phyloP scores from a whole-genome alignment of 495 filamentous ascomycete genomes.

The Parathielavia appendiculata region DNA sequence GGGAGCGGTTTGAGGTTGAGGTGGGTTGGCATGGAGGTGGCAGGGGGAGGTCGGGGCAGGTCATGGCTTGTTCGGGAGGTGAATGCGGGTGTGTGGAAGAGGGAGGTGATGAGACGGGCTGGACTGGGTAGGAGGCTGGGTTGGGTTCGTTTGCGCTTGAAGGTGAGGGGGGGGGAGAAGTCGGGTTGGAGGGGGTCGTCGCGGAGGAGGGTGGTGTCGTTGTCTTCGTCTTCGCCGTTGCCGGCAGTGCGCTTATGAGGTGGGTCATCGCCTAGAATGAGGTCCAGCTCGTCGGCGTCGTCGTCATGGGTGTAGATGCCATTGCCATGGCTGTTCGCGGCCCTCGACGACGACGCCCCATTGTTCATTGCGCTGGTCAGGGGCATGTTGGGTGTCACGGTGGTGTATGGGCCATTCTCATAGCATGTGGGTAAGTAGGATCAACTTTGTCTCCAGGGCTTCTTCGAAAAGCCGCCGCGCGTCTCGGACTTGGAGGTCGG shows the following conservation, averaged over 20 bases:
- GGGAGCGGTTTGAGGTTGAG: neutral
- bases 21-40: neutral
- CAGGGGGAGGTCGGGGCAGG: neutral
- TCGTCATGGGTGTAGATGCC: constrained; percentile 18
- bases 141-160: constrained; percentile 77
- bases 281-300: constrained; percentile 43
- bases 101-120: constrained; percentile 51
- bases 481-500: neutral
- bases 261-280: constrained; percentile 35
- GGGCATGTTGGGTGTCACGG: constrained; percentile 16
- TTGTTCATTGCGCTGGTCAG: constrained; percentile 24
- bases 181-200: constrained; percentile 51
- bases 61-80: constrained; percentile 4
- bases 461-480: neutral
- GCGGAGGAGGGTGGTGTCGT: constrained; percentile 26
- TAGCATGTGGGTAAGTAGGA: neutral
- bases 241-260: no score
- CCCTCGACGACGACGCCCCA: constrained; percentile 25
- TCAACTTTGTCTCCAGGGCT: neutral
- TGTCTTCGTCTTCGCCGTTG: constrained; percentile 32
- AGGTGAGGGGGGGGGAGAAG: constrained; percentile 58
- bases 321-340: constrained; percentile 18
- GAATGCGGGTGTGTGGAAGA: constrained; percentile 20
- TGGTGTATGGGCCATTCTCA: constrained; percentile 22
- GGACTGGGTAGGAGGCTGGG: constrained; percentile 38